Conservation (phyloP, 805 yeast genomes). For the Saccharomyces jurei region DNA sequence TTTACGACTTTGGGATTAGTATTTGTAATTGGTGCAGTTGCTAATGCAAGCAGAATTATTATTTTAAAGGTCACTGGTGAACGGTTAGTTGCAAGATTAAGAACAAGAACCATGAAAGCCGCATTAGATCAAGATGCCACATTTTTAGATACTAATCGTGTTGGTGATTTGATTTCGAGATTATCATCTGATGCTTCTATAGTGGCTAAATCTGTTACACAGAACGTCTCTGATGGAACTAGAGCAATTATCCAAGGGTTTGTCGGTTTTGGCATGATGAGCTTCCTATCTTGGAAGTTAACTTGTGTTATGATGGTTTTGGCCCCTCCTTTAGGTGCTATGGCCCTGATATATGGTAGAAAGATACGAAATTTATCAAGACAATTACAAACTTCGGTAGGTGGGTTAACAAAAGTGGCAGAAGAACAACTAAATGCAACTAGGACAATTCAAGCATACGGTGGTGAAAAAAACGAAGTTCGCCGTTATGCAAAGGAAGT, state of each 20-base stretch:
- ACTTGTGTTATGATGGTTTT: constrained; percentile 73
- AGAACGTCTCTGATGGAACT: constrained; percentile 86
- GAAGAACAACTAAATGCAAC: constrained; percentile 86
- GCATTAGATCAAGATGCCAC: constrained; percentile 80
- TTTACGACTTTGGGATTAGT: constrained; percentile 52
- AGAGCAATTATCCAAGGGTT: constrained; percentile 73
- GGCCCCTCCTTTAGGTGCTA: constrained; percentile 74
- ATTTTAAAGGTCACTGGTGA: constrained; percentile 77
- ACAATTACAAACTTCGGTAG: constrained; percentile 74
- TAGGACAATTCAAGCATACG: constrained; percentile 82
- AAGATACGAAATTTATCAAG: constrained; percentile 67
- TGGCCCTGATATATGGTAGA: constrained; percentile 78
- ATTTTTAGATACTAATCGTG: constrained; percentile 80
- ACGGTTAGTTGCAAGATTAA: constrained; percentile 71
- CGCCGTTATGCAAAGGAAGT: constrained; percentile 67
- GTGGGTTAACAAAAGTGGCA: constrained; percentile 77
- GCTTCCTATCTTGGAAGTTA: constrained; percentile 71
- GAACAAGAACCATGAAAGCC: constrained; percentile 69
- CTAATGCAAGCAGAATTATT: constrained; percentile 76
- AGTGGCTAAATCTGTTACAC: constrained; percentile 78
- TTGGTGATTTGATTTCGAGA: constrained; percentile 87
- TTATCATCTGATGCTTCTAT: constrained; percentile 83
- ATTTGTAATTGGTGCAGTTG: constrained; percentile 64
- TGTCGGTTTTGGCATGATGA: constrained; percentile 89
- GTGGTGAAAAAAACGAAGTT: constrained; percentile 74